Percentiles rank a stretch among this genome's conserved stretches.
These are phyloP conservation scores for Trichomonascaceae sp. DNA, from an alignment of 1,139 yeast species.

Conservation along the genomic window DNA sequence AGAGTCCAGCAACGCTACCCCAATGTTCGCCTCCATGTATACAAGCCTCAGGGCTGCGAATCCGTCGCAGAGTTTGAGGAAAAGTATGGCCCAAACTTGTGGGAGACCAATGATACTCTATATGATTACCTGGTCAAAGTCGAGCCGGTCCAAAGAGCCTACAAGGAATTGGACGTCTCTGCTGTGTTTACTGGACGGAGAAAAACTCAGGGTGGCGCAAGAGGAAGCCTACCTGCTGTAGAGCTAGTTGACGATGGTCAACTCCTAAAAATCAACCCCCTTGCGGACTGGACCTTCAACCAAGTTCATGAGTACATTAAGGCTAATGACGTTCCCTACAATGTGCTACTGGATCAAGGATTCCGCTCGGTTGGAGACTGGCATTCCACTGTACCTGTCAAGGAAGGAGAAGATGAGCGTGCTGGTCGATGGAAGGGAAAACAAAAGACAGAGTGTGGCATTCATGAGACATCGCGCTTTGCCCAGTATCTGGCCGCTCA, in stretches of 20 bases:
- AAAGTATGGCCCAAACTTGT: constrained; percentile 60
- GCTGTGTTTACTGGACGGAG: constrained; percentile 93
- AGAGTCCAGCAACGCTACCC: constrained; percentile 47
- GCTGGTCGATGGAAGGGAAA: constrained; percentile 96
- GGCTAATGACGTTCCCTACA: constrained; percentile 66
- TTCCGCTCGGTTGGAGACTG: constrained; percentile 91
- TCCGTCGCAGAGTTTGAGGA: constrained; percentile 53
- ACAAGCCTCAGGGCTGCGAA: constrained; percentile 45
- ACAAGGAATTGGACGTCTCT: constrained; percentile 50
- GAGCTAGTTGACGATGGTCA: constrained; percentile 63
- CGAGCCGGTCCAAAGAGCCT: constrained; percentile 85
- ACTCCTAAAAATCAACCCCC: constrained; percentile 79
- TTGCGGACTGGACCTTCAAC: constrained; percentile 69
- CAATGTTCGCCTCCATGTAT: constrained; percentile 40
- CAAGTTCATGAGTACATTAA: constrained; percentile 62
- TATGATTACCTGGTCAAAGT: constrained; percentile 86
- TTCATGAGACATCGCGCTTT: constrained; percentile 68
- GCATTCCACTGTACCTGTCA: constrained; percentile 86
- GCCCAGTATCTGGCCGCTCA: constrained; percentile 35
- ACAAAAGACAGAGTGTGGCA: constrained; percentile 90
- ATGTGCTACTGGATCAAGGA: constrained; percentile 70
- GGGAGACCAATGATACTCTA: constrained; percentile 71
- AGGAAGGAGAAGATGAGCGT: constrained; percentile 87
- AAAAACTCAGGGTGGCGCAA: constrained; percentile 77
- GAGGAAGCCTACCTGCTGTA: constrained; percentile 59